Base-by-base conservation (phyloP, 2,329 filamentous ascomycete genomes). In the Lachnum nothofagi region DNA sequence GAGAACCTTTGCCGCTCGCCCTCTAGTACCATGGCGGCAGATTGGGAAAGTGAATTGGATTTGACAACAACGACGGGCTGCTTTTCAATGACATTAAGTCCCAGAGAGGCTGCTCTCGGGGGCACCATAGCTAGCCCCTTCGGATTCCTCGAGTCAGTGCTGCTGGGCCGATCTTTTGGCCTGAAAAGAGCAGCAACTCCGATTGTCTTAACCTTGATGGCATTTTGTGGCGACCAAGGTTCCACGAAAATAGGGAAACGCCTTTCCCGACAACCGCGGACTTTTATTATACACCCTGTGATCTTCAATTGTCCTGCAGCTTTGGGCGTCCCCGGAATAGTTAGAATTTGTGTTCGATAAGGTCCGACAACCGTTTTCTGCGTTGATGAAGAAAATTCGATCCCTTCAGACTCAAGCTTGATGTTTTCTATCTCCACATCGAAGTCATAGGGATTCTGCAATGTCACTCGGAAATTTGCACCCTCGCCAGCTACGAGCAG, bases 381-480 rank as follows among this genome's bases (percentile, higher is more conserved):
- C 12, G 77, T 70, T 5, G 78, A 69, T 0, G 85, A 83, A 46
- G 84, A 79, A 49, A 96, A 88, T 1, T 82, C 75, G 20, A 83
- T 78, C 1, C 88, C 90, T 51, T 87, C 81, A 8, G 83, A 80
- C 53, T 89, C 83, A 5, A 98, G 72, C 22, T 76, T 77, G 38
- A 98, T 77, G 45, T 81, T 85, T 64, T 97, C 90, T 27, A 98
- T 83, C 46, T 95, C 88, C 4, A 98, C 72, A 53, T 96, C 89
- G 56, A 97, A 85, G 52, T 97, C 91, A 59, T 90, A 96, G 0
- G 91, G 89, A 60, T 98, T 98, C 63, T 97, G 93, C 16, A 98
- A 72, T 1, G 86, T 90, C 24, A 97, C 77, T 58, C 80, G 79
- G 67, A 96, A 95, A 3, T 78, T 82, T 2, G 87, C 83, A 49